These are phyloP conservation scores for Trichosporon sp. DNA, from an alignment of 1,284 basidiomycete genomes.

Conservation along the genomic window DNA sequence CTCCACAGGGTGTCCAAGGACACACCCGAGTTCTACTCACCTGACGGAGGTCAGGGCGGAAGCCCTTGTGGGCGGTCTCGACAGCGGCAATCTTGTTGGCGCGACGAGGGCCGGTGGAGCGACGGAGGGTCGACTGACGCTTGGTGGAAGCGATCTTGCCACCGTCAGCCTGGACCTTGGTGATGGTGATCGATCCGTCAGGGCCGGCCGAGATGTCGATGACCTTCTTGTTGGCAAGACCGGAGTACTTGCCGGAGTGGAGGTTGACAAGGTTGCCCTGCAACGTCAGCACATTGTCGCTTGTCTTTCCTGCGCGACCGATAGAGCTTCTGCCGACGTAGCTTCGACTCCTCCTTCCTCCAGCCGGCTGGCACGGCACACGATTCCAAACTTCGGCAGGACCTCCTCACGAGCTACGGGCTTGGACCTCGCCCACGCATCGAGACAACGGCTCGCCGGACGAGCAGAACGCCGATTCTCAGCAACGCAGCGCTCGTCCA, in stretches of 20 bases:
- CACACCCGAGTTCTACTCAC: too few relatives aligned
- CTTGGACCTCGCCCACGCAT: too few relatives aligned
- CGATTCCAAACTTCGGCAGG: too few relatives aligned
- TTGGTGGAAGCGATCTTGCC: slow-evolving; percentile 44
- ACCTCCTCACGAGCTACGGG: too few relatives aligned
- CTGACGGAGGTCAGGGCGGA: slow-evolving; percentile 73
- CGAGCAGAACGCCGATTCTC: too few relatives aligned
- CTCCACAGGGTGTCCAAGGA: too few relatives aligned
- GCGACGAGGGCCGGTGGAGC: slow-evolving; percentile 67
- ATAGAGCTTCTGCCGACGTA: not conserved
- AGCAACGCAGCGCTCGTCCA: too few relatives aligned
- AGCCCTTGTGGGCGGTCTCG: slow-evolving; percentile 62
- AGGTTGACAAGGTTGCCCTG: slow-evolving; percentile 80
- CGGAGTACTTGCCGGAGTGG: slow-evolving; percentile 84
- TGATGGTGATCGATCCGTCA: slow-evolving; percentile 59
- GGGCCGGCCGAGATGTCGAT: slow-evolving; percentile 61
- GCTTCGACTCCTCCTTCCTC: not conserved
- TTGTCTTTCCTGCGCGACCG: not conserved
- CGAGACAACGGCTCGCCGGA: too few relatives aligned
- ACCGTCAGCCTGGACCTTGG: slow-evolving; percentile 60
- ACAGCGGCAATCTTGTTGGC: slow-evolving; percentile 64
- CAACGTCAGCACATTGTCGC: slow-evolving; percentile 1
- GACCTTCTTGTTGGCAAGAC: slow-evolving; percentile 73
- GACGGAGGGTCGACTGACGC: slow-evolving; percentile 57
- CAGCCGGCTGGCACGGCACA: too few relatives aligned